Conservation (phyloP, 2,329 filamentous ascomycete species). For the Trichoderma brevicompactum region DNA sequence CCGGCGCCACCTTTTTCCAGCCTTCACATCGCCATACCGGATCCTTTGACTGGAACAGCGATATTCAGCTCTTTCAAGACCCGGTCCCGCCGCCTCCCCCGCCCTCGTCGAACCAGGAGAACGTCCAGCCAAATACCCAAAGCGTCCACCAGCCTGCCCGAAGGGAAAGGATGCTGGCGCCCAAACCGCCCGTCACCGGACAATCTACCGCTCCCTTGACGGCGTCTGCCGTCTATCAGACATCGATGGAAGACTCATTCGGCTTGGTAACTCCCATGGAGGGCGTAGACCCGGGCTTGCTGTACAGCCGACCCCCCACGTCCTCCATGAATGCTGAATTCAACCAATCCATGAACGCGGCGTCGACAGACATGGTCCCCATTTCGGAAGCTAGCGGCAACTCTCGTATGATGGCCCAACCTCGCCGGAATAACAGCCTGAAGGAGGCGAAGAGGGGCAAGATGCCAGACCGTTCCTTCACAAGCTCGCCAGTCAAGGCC, state of each 20-base stretch:
- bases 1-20: slow-evolving; percentile 51
- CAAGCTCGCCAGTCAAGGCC: slow-evolving; percentile 58
- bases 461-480: slow-evolving; percentile 47
- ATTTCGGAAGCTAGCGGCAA: slow-evolving; percentile 35
- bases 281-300: slow-evolving; percentile 63
- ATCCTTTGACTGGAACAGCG: slow-evolving; percentile 62
- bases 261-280: slow-evolving; percentile 50
- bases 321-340: slow-evolving; percentile 51
- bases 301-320: slow-evolving; percentile 59
- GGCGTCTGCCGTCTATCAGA: slow-evolving; percentile 45
- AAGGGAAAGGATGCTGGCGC: slow-evolving; percentile 54
- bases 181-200: slow-evolving; percentile 51
- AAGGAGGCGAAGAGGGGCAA: slow-evolving; percentile 51
- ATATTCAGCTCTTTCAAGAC: slow-evolving; percentile 60
- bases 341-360: slow-evolving; percentile 38
- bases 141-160: slow-evolving; percentile 39
- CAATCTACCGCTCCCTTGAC: slow-evolving; percentile 17
- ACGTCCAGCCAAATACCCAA: slow-evolving; percentile 35
- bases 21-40: slow-evolving; percentile 52
- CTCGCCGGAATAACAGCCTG: slow-evolving; percentile 52
- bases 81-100: slow-evolving; percentile 39
- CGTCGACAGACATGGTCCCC: slow-evolving; percentile 38
- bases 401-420: slow-evolving; percentile 40
- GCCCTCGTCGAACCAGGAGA: slow-evolving; percentile 43
- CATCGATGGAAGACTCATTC: slow-evolving; percentile 57